Evolutionary conservation across 2,329 filamentous ascomycete species (phyloP).

Genomic region (Penicillium sp.): DNA sequence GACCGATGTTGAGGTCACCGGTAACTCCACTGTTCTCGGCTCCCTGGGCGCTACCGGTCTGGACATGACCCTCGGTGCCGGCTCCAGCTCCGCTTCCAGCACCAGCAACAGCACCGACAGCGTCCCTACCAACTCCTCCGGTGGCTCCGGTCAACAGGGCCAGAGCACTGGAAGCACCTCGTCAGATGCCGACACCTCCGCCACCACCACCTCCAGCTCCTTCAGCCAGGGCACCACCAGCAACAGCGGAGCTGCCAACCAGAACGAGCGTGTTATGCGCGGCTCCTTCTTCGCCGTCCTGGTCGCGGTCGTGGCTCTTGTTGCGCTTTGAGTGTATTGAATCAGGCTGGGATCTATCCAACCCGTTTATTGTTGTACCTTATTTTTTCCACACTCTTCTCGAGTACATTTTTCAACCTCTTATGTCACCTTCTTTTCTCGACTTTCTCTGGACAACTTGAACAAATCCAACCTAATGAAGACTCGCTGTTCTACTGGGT

Average conservation of each 20-base stretch:
- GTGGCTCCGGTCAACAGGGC: constrained; percentile 19
- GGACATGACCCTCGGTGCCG: constrained; percentile 56
- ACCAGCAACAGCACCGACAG: constrained; percentile 30
- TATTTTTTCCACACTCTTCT: constrained; percentile 12
- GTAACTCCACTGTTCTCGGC: constrained; percentile 73
- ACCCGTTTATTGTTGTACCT: constrained; percentile 5
- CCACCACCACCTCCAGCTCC: constrained; percentile 8
- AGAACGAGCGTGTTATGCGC: constrained; percentile 42
- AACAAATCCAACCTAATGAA: constrained; percentile 1
- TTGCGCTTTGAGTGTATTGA: constrained; percentile 40
- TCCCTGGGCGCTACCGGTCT: constrained; percentile 80
- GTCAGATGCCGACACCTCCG: constrained; percentile 13
- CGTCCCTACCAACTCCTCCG: constrained; percentile 34
- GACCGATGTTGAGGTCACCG: constrained; percentile 71
- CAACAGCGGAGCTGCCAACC: constrained; percentile 31
- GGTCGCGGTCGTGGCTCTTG: constrained; percentile 47
- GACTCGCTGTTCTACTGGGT: not conserved
- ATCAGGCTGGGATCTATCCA: constrained; percentile 5
- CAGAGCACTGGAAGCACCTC: not conserved
- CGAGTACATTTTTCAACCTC: constrained; percentile 22
- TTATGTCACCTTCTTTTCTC: not conserved
- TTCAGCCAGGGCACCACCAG: constrained; percentile 24
- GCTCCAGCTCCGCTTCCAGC: constrained; percentile 23
- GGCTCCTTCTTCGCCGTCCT: constrained; percentile 50
- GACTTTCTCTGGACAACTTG: constrained; percentile 1